phyloP scores from a whole-genome alignment of 73 alveolate species.

The Durusdinium trenchii region DNA sequence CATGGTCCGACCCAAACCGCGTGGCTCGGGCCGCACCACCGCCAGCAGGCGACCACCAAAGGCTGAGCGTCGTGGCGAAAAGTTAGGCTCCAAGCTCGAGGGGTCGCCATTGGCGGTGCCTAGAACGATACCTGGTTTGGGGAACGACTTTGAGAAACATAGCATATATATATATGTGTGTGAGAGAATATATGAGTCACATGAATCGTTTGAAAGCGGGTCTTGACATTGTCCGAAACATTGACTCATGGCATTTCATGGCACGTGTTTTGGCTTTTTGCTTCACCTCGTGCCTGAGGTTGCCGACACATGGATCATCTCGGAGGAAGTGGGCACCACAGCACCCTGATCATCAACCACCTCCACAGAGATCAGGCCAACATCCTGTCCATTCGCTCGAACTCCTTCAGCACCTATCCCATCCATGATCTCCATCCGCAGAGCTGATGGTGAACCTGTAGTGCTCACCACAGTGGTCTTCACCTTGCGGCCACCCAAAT shows the following conservation, averaged over 20 bases:
- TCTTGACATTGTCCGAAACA: no score
- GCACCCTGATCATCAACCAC: constrained; percentile 62
- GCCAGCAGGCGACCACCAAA: constrained; percentile 77
- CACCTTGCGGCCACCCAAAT: constrained; percentile 44
- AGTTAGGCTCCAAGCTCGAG: constrained; percentile 17
- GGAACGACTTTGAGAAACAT: no score
- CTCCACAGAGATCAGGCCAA: constrained; percentile 46
- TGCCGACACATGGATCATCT: constrained; percentile 4
- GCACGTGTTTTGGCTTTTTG: background rate
- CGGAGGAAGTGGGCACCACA: constrained; percentile 69
- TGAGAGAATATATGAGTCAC: no score
- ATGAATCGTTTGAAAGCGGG: no score
- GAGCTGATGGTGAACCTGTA: constrained; percentile 24
- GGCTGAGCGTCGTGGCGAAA: constrained; percentile 21
- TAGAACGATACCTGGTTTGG: no score
- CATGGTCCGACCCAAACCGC: background rate
- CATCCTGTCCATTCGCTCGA: constrained; percentile 57
- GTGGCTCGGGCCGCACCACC: constrained; percentile 33
- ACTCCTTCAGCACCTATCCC: constrained; percentile 35
- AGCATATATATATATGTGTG: no score
- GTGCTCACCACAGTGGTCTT: constrained; percentile 18
- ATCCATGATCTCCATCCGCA: constrained; percentile 56
- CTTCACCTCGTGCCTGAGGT: background rate
- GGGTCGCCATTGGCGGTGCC: constrained; percentile 83
- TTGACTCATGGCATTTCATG: no score